Evolutionary conservation across 306 rosid genomes (phyloP), one percentile per base, ranked within the genome.

Genomic region (Chamaecrista fasciculata): DNA sequence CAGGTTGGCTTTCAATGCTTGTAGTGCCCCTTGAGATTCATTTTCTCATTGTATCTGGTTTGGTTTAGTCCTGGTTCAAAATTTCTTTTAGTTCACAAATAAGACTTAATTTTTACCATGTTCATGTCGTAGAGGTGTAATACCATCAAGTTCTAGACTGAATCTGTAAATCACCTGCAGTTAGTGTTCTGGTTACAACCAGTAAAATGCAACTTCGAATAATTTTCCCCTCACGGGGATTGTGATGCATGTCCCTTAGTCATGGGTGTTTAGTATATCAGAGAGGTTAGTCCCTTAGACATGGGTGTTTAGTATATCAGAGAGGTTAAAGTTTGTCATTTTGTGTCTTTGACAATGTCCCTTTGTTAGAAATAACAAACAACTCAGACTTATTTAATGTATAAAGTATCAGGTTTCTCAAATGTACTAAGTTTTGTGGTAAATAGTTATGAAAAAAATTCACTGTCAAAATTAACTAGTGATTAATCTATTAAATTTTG

Each of bases 1-100:
- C 96, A 94, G 99, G 99, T 94, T 75, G 59, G 36, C 55, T 59
- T 75, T 25, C 62, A 20, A 15, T 74, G 6, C 69, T 11, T 50
- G 59, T 67, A 66, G 40, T 70, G 23, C 29, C 72, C 40, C 39
- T 39, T 52, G 75, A 37, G 43, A 73, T 55, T 73, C 44, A 39
- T 21, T 48, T 71, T 61, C 1, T 25, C 2, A 5, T 50, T 36
- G 4, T 46, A 23, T 50, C 59, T 36, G 48, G 18, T 39, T 20
- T 60, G 55, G 29, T n/a, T 16, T 36, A 19, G 66, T 10, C 66
- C 49, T 55, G 9, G 59, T 74, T 58, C 31, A 44, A 34, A 46
- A 48, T 33, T 25, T 53, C 39, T 66, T 58, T 58, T 10, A 69
- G 24, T 26, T 15, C 33, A 11, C 25, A 46, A 14, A 25, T 12